phyloP scores from a whole-genome alignment of 495 filamentous ascomycete genomes.

The Ramalina peruviana region DNA sequence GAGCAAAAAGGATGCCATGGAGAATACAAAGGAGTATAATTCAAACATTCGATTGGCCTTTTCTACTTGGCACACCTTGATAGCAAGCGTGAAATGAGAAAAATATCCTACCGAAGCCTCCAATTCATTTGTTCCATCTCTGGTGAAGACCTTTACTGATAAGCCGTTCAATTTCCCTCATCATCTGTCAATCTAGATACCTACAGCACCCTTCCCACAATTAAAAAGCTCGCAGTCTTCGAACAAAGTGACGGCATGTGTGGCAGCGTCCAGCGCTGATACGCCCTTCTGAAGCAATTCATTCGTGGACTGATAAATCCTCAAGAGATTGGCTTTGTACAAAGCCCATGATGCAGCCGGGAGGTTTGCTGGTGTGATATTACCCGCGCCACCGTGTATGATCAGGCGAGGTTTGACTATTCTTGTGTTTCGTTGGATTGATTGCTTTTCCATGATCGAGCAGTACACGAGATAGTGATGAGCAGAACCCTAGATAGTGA shows the following conservation, averaged over 20 bases:
- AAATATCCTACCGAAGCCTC: slow-evolving; percentile 44
- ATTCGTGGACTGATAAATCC: slow-evolving; percentile 38
- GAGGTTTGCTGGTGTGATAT: slow-evolving; percentile 56
- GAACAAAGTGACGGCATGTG: slow-evolving; percentile 59
- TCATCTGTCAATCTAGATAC: background rate
- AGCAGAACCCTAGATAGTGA: too few species aligned
- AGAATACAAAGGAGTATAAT: too few species aligned
- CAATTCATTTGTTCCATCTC: slow-evolving; percentile 68
- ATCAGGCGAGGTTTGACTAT: slow-evolving; percentile 52
- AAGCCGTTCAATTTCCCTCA: too few species aligned
- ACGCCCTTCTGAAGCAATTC: slow-evolving; percentile 28
- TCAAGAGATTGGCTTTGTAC: slow-evolving; percentile 50
- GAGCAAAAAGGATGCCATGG: too few species aligned
- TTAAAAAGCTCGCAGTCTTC: slow-evolving; percentile 82
- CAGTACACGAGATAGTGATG: too few species aligned
- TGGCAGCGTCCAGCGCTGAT: slow-evolving; percentile 56
- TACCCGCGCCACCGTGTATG: slow-evolving; percentile 81
- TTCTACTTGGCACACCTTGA: background rate
- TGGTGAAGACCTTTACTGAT: slow-evolving; percentile 46
- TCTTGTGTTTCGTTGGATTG: too few species aligned
- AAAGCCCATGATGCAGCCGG: slow-evolving; percentile 42
- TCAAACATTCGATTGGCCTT: too few species aligned
- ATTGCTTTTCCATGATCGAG: too few species aligned
- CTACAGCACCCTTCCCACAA: slow-evolving; percentile 59
- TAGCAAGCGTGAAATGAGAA: background rate